Evolutionary conservation across 768 basidiomycete genomes (phyloP), one percentile per base, ranked within the genome.

Genomic region (Hericium erinaceus): DNA sequence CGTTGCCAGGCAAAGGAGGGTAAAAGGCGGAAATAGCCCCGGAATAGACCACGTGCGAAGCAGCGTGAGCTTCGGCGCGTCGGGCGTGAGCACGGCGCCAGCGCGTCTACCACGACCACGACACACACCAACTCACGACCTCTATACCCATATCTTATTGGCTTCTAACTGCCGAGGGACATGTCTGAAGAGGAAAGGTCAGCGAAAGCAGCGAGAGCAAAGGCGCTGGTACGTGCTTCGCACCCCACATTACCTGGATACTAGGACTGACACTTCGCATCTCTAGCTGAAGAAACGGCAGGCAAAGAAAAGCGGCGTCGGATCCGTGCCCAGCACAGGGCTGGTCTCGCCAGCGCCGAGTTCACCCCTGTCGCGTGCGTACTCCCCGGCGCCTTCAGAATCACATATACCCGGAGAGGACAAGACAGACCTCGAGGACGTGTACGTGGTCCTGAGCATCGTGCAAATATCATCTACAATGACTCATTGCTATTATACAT

Each of bases 251-350:
- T 20, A 18, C 44, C 8, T 46, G 44, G 44, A n/a, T n/a, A 33
- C 33, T n/a, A 46, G 44, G n/a, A 24, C 41, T 39, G 49, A 33
- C 39, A 57, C 24, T 39, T 51, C 15, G 54, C 54, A n/a, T 50
- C 78, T 92, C 68, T 89, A 91, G 77, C 89, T 88, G 71, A 80
- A 85, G 58, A 87, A 89, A 63, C 84, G 87, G 62, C 84, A 84
- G 64, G 81, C 87, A 73, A 89, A 88, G 69, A 75, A 75, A 41
- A 75, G 74, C 50, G 80, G 75, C 54, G 68, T 70, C 49, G 63
- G 54, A 26, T 51, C 64, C 4, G 57, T 64, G 3, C 51, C 64
- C 0, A 57, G 65, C 39, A 63, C 61, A 28, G 67, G 64, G 66
- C 38, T 68, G 74, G 71, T 71, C 56, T 68, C 70, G 54, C 75